These are phyloP conservation scores for Brachypodium distachyon DNA, from an alignment of 202 grass and related monocot species.

Conservation along the genomic window DNA sequence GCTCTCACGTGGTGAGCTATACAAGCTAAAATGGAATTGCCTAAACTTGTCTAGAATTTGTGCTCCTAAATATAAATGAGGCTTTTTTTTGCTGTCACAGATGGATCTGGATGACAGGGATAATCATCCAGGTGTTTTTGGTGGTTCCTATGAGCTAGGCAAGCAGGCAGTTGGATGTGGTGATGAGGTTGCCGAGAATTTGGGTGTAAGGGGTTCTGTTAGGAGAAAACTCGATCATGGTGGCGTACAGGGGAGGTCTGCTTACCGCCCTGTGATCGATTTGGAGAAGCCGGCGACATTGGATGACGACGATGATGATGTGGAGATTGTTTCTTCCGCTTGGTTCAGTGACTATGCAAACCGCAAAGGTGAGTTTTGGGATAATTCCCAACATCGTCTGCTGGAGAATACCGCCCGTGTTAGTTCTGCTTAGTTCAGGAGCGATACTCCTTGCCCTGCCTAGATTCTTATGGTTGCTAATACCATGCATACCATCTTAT, in stretches of 20 bases:
- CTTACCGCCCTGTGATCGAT: conserved; percentile 21
- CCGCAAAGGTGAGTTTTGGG: background rate
- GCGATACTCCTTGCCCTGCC: background rate
- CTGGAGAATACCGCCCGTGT: background rate
- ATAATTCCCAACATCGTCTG: background rate
- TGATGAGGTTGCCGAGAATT: background rate
- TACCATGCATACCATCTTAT: background rate
- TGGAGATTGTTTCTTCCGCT: conserved; percentile 30
- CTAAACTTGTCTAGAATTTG: background rate
- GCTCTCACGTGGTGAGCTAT: conserved; percentile 20
- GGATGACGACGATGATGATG: conserved; percentile 37
- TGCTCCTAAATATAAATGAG: background rate
- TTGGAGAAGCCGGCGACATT: conserved; percentile 36
- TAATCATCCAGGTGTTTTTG: background rate
- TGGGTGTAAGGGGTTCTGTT: background rate
- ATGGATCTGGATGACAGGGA: background rate
- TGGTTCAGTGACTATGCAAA: background rate
- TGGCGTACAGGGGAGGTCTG: background rate
- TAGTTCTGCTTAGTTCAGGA: background rate
- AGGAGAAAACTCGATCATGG: background rate
- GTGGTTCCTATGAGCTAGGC: background rate
- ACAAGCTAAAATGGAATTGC: background rate
- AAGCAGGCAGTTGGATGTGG: background rate
- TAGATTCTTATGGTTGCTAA: background rate
- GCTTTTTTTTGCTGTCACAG: background rate